phyloP scores from a whole-genome alignment of 768 basidiomycete species.

The Macrolepiota albuminosa region DNA sequence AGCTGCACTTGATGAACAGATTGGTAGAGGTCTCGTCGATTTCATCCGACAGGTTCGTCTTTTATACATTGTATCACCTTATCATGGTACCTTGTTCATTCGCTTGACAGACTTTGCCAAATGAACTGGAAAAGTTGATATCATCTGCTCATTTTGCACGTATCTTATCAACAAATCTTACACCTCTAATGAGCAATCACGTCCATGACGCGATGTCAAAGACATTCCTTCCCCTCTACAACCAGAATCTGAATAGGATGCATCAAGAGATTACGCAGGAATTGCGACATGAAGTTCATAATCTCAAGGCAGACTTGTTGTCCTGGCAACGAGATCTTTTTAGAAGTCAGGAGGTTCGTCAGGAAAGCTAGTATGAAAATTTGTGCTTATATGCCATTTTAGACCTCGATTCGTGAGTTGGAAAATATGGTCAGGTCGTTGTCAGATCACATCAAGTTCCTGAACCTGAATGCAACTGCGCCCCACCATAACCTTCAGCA shows the following conservation, averaged over 20 bases:
- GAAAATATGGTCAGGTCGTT: conserved; percentile 72
- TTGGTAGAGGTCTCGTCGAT: conserved; percentile 68
- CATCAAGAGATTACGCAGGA: conserved; percentile 79
- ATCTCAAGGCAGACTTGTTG: conserved; percentile 74
- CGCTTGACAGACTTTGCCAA: conserved; percentile 56
- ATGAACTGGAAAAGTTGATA: conserved; percentile 76
- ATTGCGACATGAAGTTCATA: conserved; percentile 69
- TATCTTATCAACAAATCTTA: conserved; percentile 64
- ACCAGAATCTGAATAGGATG: conserved; percentile 67
- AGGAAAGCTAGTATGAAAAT: conserved; percentile 3
- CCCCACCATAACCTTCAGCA: conserved; percentile 38
- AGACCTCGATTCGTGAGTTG: conserved; percentile 76
- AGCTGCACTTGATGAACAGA: conserved; percentile 70
- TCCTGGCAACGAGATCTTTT: conserved; percentile 79
- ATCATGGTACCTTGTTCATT: conserved; percentile 8
- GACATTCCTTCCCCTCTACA: conserved; percentile 70
- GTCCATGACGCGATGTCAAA: conserved; percentile 76
- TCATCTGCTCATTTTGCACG: conserved; percentile 71
- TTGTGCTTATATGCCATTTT: conserved; percentile 6
- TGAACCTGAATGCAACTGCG: conserved; percentile 49
- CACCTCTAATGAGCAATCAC: conserved; percentile 74
- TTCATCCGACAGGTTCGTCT: conserved; percentile 67
- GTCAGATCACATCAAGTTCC: conserved; percentile 79
- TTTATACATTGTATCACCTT: neutral
- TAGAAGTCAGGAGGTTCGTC: conserved; percentile 67